phyloP scores from a whole-genome alignment of 805 yeast genomes.

The Saccharomycopsis babjevae region DNA sequence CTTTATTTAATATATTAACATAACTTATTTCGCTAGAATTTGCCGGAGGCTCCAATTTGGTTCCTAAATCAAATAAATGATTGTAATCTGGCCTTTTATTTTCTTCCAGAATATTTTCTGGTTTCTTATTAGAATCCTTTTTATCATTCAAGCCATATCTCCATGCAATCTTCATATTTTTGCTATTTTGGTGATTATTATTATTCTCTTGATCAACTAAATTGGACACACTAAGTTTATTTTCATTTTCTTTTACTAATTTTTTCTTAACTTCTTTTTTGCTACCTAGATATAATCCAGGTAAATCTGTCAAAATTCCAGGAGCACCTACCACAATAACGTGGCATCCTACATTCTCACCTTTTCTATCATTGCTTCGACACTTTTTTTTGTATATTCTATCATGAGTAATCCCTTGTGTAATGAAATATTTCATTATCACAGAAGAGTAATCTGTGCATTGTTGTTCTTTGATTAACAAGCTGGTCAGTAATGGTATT shows the following conservation, averaged over 20 bases:
- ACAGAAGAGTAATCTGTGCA: conserved; percentile 81
- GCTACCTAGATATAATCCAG: conserved; percentile 67
- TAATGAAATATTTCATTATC: conserved; percentile 54
- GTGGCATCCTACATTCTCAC: conserved; percentile 3
- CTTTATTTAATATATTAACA: conserved; percentile 27
- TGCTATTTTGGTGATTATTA: neutral
- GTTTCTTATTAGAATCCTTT: conserved; percentile 9
- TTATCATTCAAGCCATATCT: conserved; percentile 55
- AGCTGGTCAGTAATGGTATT: conserved; percentile 62
- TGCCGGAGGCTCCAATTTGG: conserved; percentile 58
- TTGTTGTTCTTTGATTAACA: conserved; percentile 73
- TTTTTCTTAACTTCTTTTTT: conserved; percentile 56
- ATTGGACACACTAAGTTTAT: conserved; percentile 60
- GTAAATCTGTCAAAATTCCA: conserved; percentile 43
- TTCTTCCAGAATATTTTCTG: conserved; percentile 20
- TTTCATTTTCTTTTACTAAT: conserved; percentile 44
- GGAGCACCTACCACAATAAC: conserved; percentile 11
- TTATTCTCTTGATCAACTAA: conserved; percentile 30
- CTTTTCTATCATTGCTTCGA: conserved; percentile 24
- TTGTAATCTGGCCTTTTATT: conserved; percentile 41
- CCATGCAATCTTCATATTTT: conserved; percentile 85
- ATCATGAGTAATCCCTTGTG: conserved; percentile 68
- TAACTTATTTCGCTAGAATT: conserved; percentile 48
- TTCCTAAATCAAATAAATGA: conserved; percentile 69
- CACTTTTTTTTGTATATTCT: conserved; percentile 39